These are phyloP conservation scores for Serendipita sp. DNA, from an alignment of 768 basidiomycete species.

Conservation along the genomic window DNA sequence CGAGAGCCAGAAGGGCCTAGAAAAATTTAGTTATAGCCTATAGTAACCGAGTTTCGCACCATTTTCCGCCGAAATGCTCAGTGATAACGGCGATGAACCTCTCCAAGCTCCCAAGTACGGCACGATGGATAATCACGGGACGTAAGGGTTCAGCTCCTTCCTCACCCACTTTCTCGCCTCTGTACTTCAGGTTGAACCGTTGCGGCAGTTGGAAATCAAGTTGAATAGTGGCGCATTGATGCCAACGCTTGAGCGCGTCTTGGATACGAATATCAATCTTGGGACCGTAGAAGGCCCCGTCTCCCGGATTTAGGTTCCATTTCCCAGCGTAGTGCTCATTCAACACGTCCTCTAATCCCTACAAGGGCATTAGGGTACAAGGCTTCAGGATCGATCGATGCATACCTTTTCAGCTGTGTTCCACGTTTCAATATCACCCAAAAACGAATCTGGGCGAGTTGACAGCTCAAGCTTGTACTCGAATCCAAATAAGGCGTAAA, in stretches of 20 bases:
- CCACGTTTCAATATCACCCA: slow-evolving; percentile 85
- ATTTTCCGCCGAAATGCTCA: slow-evolving; percentile 95
- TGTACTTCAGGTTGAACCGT: slow-evolving; percentile 89
- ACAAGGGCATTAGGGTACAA: slow-evolving; percentile 11
- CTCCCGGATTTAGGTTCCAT: slow-evolving; percentile 89
- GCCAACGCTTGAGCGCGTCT: slow-evolving; percentile 81
- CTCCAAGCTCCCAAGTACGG: slow-evolving; percentile 86
- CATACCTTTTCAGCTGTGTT: slow-evolving; percentile 65
- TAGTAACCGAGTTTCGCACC: slow-evolving; percentile 34
- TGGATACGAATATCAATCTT: slow-evolving; percentile 97
- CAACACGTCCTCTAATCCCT: slow-evolving; percentile 76
- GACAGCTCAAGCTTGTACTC: slow-evolving; percentile 88
- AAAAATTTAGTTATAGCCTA: slow-evolving; percentile 5
- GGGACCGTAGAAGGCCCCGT: slow-evolving; percentile 98
- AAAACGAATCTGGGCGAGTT: slow-evolving; percentile 87
- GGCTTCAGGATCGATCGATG: not conserved
- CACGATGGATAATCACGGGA: slow-evolving; percentile 97
- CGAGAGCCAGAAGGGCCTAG: slow-evolving; percentile 94
- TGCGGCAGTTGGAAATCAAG: slow-evolving; percentile 98
- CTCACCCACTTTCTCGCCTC: slow-evolving; percentile 23
- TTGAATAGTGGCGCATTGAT: slow-evolving; percentile 98
- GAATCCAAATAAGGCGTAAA: slow-evolving; percentile 91
- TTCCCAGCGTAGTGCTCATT: slow-evolving; percentile 74
- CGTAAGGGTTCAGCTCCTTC: slow-evolving; percentile 42
- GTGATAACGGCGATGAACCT: slow-evolving; percentile 94